Evolutionary conservation across 2,329 filamentous ascomycete genomes (phyloP), one percentile per base, ranked within the genome.

Genomic region (Colletotrichum sp.): DNA sequence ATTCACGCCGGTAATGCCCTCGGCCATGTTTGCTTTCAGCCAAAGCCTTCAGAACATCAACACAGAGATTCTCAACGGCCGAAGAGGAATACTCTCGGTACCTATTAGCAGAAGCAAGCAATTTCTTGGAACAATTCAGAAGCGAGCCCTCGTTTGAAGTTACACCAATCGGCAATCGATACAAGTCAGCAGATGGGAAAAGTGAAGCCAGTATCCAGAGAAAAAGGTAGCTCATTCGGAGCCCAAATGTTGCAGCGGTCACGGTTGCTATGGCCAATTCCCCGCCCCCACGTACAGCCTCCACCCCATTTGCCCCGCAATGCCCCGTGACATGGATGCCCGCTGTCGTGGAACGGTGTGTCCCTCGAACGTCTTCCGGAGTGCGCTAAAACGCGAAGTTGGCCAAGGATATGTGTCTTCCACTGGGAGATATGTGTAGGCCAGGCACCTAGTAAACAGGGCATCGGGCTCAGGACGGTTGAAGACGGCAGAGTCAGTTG

Each of bases 1-100:
- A 75, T 28, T 21, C 72, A 68, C 58, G 62, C 70, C 73, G 73
- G 56, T 73, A 48, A 68, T 65, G 24, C 64, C 62, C 73, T 64
- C n/a, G 2, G 2, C 26, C 3, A 43, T 5, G 24, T 38, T 36
- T 6, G 32, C 5, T 36, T 13, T 13, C 1, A 13, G 24, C n/a
- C 4, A 4, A 62, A 9, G n/a, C 32, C 30, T 21, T 34, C 28
- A 32, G 30, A 62, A 21, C 15, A 62, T 32, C 28, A 21, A 62
- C 28, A 13, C 3, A 21, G 28, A 21, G n/a, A 2, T 3, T 4
- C 18, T 62, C 32, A 13, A 21, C 1, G 43, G 43, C 43, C n/a
- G 43, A 52, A 52, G 18, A 48, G 18, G 18, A n/a, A 13, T 13
- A 52, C 10, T 21, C n/a, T 6, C 12, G 1, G 10, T 52, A 26